These are phyloP conservation scores for Ceratocystis papillata DNA, from an alignment of 2,329 filamentous ascomycete species.

Conservation along the genomic window DNA sequence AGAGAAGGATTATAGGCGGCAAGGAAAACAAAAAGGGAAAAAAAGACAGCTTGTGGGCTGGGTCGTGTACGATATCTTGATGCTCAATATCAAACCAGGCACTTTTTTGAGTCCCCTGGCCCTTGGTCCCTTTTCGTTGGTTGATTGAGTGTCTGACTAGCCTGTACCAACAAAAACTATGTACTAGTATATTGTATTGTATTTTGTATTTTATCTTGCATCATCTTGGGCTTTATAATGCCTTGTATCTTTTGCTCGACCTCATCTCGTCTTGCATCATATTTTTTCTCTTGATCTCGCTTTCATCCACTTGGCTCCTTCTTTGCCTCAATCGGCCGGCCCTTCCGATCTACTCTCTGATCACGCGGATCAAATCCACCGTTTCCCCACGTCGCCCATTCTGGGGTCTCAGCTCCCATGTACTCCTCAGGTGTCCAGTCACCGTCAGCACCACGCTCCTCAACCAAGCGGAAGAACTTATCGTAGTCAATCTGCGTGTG, in stretches of 20 bases:
- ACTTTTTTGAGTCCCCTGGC: background rate
- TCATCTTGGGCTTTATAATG: background rate
- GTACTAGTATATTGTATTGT: slow-evolving; percentile 11
- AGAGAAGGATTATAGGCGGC: background rate
- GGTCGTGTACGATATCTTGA: slow-evolving; percentile 18
- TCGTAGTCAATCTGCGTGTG: slow-evolving; percentile 87
- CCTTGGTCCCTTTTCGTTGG: background rate
- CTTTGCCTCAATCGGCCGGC: slow-evolving; percentile 47
- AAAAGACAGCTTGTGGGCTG: background rate
- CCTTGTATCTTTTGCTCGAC: background rate
- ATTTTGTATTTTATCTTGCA: background rate
- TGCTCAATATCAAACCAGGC: slow-evolving; percentile 17
- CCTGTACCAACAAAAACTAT: background rate
- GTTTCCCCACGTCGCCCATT: slow-evolving; percentile 92
- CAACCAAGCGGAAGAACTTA: slow-evolving; percentile 73
- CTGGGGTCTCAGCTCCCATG: slow-evolving; percentile 69
- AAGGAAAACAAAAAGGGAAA: background rate
- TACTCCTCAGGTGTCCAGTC: slow-evolving; percentile 85
- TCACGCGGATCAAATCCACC: slow-evolving; percentile 91
- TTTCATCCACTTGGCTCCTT: slow-evolving; percentile 12
- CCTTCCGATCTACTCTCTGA: slow-evolving; percentile 76
- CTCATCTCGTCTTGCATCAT: background rate
- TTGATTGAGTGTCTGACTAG: background rate
- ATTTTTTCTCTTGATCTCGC: background rate
- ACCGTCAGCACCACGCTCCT: slow-evolving; percentile 52